phyloP scores from a whole-genome alignment of 805 yeast species.

The Scheffersomyces coipomensis region DNA sequence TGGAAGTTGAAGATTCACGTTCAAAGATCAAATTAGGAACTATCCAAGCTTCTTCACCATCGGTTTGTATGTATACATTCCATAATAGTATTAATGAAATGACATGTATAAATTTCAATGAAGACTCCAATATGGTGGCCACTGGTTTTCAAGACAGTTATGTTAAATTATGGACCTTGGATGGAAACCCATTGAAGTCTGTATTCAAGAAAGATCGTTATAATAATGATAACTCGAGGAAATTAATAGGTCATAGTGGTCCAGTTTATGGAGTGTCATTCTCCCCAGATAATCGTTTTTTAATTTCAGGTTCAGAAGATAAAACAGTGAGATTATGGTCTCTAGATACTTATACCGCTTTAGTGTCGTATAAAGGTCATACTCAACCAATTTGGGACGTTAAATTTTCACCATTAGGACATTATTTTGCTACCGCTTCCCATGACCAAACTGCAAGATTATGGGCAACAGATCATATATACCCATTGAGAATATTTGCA shows the following conservation, averaged over 20 bases:
- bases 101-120: conserved; percentile 84
- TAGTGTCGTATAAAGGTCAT: conserved; percentile 95
- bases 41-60: conserved; percentile 80
- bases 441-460: conserved; percentile 97
- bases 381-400: conserved; percentile 98
- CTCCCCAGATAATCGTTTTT: conserved; percentile 82
- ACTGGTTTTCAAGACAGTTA: conserved; percentile 94
- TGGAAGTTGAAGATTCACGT: conserved; percentile 78
- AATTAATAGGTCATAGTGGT: conserved; percentile 89
- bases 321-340: conserved; percentile 94
- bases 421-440: conserved; percentile 96
- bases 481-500: conserved; percentile 93
- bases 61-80: conserved; percentile 97
- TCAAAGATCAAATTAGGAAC: conserved; percentile 63
- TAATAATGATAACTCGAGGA: conserved; percentile 46
- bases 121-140: conserved; percentile 82
- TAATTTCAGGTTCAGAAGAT: conserved; percentile 86
- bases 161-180: conserved; percentile 89
- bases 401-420: conserved; percentile 90
- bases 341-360: conserved; percentile 80
- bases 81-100: conserved; percentile 90
- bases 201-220: conserved; percentile 54
- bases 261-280: conserved; percentile 89
- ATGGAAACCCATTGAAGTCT: conserved; percentile 79
- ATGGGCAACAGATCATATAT: conserved; percentile 98